These are phyloP conservation scores for Piper betle DNA, from an alignment of 164 flowering plant species.

Conservation along the genomic window DNA sequence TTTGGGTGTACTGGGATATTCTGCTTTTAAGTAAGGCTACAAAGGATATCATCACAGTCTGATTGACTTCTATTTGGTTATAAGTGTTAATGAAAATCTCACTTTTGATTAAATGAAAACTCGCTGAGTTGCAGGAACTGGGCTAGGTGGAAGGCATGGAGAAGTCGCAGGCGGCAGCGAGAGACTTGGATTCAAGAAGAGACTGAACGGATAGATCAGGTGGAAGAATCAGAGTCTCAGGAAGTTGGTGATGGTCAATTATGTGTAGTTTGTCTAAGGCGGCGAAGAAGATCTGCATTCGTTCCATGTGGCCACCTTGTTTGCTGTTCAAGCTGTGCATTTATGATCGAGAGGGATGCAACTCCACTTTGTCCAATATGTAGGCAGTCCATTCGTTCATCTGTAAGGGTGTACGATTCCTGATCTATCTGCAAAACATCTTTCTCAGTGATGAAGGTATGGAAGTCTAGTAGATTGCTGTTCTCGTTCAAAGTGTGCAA, in stretches of 20 bases:
- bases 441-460: background rate
- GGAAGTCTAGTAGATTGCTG: too few species aligned
- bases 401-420: conserved; percentile 49
- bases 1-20: conserved; percentile 60
- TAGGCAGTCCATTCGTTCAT: conserved; percentile 46
- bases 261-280: conserved; percentile 67
- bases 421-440: conserved; percentile 13
- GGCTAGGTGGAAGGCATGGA: conserved; percentile 63
- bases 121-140: conserved; percentile 41
- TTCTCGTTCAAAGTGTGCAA: too few species aligned
- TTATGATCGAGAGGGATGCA: conserved; percentile 44
- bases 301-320: conserved; percentile 90
- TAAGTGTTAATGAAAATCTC: background rate
- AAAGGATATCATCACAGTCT: background rate
- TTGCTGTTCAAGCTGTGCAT: conserved; percentile 70
- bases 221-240: conserved; percentile 27
- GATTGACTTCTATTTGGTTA: too few species aligned
- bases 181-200: conserved; percentile 1
- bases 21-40: conserved; percentile 10
- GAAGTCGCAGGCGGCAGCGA: conserved; percentile 25
- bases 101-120: background rate
- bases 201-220: conserved; percentile 14
- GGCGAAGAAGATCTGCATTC: conserved; percentile 64
- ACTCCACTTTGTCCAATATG: conserved; percentile 84
- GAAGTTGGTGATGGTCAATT: conserved; percentile 63